Evolutionary conservation across 176 grass and related monocot genomes (phyloP).

Genomic region (Aegilops bicornis): DNA sequence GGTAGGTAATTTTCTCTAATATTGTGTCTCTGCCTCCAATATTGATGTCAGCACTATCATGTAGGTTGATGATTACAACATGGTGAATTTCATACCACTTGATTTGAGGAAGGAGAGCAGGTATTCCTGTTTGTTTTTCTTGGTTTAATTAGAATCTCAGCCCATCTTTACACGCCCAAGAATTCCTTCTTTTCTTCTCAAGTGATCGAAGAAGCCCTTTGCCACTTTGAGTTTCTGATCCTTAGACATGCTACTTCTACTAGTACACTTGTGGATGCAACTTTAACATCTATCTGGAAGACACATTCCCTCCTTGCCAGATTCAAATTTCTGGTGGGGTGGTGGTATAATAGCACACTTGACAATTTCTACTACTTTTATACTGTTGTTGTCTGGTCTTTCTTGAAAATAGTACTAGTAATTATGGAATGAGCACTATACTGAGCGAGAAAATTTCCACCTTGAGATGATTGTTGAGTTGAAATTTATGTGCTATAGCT

Average conservation of each 20-base stretch:
- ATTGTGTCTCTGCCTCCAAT: neutral
- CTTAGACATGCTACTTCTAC: neutral
- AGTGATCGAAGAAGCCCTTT: neutral
- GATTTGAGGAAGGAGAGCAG: constrained; percentile 86
- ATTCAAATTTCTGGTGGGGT: neutral
- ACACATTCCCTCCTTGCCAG: neutral
- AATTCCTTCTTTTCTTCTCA: neutral
- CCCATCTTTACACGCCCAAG: neutral
- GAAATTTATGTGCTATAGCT: neutral
- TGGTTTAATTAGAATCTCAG: constrained; percentile 1
- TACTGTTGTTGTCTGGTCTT: neutral
- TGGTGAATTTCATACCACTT: constrained; percentile 90
- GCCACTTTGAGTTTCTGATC: neutral
- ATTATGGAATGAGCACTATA: neutral
- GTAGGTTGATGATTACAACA: constrained; percentile 88
- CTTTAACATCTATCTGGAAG: neutral
- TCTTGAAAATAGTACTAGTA: neutral
- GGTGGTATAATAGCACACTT: neutral
- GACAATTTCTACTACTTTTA: neutral
- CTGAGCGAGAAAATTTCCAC: no score
- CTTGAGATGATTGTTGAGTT: neutral
- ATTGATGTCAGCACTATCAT: constrained; percentile 25
- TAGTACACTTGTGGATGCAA: neutral
- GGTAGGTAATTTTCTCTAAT: neutral
- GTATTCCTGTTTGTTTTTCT: constrained; percentile 32